phyloP scores from a whole-genome alignment of 1,284 basidiomycete genomes.

The Sphagnurus paluster region DNA sequence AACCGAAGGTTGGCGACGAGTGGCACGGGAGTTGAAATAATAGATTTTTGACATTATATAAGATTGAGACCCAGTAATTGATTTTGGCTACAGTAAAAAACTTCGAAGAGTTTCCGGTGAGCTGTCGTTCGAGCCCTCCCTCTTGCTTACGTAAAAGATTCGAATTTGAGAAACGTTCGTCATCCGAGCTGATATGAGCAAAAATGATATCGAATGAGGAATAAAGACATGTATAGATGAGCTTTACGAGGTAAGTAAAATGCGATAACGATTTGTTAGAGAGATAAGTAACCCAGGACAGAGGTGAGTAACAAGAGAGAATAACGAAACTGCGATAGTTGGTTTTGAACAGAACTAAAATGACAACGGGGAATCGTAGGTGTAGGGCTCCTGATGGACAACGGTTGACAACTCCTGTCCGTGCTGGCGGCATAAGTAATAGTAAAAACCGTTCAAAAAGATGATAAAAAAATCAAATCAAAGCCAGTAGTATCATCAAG shows the following conservation, averaged over 20 bases:
- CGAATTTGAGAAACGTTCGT: conserved; percentile 5
- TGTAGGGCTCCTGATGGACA: conserved; percentile 25
- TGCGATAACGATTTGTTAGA: conserved; percentile 40
- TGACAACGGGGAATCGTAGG: conserved; percentile 23
- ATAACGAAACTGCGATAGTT: conserved; percentile 16
- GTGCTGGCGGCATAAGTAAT: conserved; percentile 36
- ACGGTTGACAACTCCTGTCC: conserved; percentile 29
- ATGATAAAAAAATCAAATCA: conserved; percentile 26
- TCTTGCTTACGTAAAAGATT: neutral
- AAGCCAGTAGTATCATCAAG: conserved; percentile 31
- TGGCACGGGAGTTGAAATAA: no score
- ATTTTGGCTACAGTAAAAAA: no score
- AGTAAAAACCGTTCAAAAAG: conserved; percentile 21
- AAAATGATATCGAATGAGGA: conserved; percentile 40
- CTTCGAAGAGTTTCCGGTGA: no score
- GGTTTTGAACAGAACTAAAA: conserved; percentile 19
- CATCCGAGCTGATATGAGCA: conserved; percentile 28
- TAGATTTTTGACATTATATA: no score
- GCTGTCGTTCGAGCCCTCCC: no score
- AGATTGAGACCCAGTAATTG: no score
- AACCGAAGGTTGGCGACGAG: no score
- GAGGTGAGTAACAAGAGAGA: conserved; percentile 33
- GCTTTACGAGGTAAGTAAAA: conserved; percentile 44
- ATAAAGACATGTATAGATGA: conserved; percentile 60
- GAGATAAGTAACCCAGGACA: conserved; percentile 49